Conservation (phyloP, 2,329 filamentous ascomycete genomes). For the Aciculosporium take region DNA sequence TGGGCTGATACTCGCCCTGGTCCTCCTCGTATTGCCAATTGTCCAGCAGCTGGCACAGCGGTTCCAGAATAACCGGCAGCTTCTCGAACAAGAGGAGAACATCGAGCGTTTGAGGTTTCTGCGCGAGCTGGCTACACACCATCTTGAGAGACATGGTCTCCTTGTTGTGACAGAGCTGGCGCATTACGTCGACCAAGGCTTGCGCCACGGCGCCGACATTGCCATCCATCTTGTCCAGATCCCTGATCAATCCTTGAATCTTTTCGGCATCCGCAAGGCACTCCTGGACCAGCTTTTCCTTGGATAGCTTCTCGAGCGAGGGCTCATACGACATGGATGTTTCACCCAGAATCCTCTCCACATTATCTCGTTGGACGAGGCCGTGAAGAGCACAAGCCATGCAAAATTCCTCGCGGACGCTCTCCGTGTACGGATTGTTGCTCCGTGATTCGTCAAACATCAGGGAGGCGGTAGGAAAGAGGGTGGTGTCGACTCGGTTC, state of each 20-base stretch:
- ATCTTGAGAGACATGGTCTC: slow-evolving; percentile 71
- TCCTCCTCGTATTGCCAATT: slow-evolving; percentile 73
- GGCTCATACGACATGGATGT: slow-evolving; percentile 69
- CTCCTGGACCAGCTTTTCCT: slow-evolving; percentile 64
- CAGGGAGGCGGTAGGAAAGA: slow-evolving; percentile 47
- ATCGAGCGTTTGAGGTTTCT: slow-evolving; percentile 57
- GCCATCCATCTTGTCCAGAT: slow-evolving; percentile 80
- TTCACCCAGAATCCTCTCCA: slow-evolving; percentile 70
- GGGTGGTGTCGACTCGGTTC: slow-evolving; percentile 65
- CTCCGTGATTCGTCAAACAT: slow-evolving; percentile 47
- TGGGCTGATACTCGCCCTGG: slow-evolving; percentile 69
- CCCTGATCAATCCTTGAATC: slow-evolving; percentile 61
- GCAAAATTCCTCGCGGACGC: slow-evolving; percentile 58
- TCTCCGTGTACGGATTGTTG: slow-evolving; percentile 42
- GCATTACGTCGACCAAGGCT: slow-evolving; percentile 60
- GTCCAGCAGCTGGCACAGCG: slow-evolving; percentile 61
- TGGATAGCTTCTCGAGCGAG: slow-evolving; percentile 57
- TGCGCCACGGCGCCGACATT: slow-evolving; percentile 78
- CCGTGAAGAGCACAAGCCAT: slow-evolving; percentile 82
- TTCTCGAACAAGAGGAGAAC: slow-evolving; percentile 64
- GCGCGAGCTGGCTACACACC: slow-evolving; percentile 58
- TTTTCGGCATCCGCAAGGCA: slow-evolving; percentile 64
- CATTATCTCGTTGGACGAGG: slow-evolving; percentile 63
- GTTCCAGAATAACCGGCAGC: slow-evolving; percentile 52
- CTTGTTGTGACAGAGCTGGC: slow-evolving; percentile 53